phyloP scores from a whole-genome alignment of 192 early-diverging fungal genomes.

The Hyaloraphidium curvatum region DNA sequence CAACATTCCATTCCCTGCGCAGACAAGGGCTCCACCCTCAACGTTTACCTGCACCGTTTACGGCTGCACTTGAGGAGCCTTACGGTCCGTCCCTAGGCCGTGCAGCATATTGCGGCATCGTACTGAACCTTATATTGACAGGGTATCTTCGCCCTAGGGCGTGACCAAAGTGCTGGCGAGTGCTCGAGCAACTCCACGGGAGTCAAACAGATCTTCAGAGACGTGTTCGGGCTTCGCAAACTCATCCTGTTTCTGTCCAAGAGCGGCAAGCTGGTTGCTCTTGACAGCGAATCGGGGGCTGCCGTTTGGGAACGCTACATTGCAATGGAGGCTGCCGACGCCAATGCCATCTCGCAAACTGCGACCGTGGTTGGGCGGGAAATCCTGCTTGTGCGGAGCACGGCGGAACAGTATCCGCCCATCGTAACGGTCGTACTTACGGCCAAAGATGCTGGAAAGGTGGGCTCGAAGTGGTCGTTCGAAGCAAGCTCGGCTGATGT shows the following conservation, averaged over 20 bases:
- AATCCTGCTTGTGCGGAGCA: slow-evolving; percentile 28
- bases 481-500: neutral
- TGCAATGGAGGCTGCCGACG: neutral
- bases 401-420: slow-evolving; percentile 51
- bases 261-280: slow-evolving; percentile 63
- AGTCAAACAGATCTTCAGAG: slow-evolving; percentile 19
- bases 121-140: neutral
- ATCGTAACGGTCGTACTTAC: slow-evolving; percentile 40
- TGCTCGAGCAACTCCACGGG: neutral
- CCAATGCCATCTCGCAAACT: no score
- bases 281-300: slow-evolving; percentile 57
- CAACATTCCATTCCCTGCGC: neutral
- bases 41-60: neutral
- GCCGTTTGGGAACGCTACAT: slow-evolving; percentile 59
- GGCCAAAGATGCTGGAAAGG: slow-evolving; percentile 12
- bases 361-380: no score
- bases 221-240: slow-evolving; percentile 70
- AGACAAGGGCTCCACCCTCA: neutral
- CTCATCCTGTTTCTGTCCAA: slow-evolving; percentile 58
- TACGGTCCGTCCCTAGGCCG: neutral
- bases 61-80: neutral
- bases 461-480: neutral
- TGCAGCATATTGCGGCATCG: neutral
- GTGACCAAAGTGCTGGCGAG: neutral
- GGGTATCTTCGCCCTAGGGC: neutral